Evolutionary conservation across 2,329 filamentous ascomycete genomes (phyloP).

Genomic region (Alternaria conjuncta): DNA sequence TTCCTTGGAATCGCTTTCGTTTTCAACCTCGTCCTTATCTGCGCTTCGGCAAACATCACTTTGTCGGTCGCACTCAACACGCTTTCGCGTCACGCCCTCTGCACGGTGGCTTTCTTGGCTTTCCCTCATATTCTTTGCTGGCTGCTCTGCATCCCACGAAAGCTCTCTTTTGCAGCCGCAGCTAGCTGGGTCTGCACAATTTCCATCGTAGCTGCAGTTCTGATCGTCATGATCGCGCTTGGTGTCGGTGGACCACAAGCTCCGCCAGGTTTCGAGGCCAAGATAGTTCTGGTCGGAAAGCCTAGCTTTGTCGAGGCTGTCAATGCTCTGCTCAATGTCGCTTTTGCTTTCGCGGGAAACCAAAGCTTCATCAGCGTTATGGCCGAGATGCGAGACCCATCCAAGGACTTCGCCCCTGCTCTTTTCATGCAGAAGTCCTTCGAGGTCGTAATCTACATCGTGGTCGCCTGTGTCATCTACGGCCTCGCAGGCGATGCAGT

Average conservation of each 20-base stretch:
- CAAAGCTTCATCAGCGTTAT: slow-evolving; percentile 72
- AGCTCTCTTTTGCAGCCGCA: slow-evolving; percentile 66
- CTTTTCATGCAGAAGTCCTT: slow-evolving; percentile 63
- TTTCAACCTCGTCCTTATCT: slow-evolving; percentile 38
- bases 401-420: slow-evolving; percentile 64
- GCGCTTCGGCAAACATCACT: slow-evolving; percentile 37
- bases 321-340: slow-evolving; percentile 61
- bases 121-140: slow-evolving; percentile 67
- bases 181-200: slow-evolving; percentile 62
- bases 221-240: slow-evolving; percentile 71
- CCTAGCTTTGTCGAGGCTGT: slow-evolving; percentile 37
- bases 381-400: slow-evolving; percentile 66
- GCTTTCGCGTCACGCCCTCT: slow-evolving; percentile 66
- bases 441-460: slow-evolving; percentile 65
- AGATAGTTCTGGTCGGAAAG: slow-evolving; percentile 31
- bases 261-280: slow-evolving; percentile 34
- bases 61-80: slow-evolving; percentile 68
- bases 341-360: slow-evolving; percentile 71
- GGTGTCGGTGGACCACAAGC: slow-evolving; percentile 57
- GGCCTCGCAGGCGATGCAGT: slow-evolving; percentile 67
- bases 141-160: slow-evolving; percentile 65
- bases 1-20: slow-evolving; percentile 34
- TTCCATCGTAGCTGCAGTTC: slow-evolving; percentile 68
- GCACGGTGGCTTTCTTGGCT: slow-evolving; percentile 69
- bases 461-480: slow-evolving; percentile 74